Percentiles rank a stretch among this genome's conserved stretches.
These are phyloP conservation scores for Crithidia sp. DNA, from an alignment of 208 protist genomes.

Conservation along the genomic window DNA sequence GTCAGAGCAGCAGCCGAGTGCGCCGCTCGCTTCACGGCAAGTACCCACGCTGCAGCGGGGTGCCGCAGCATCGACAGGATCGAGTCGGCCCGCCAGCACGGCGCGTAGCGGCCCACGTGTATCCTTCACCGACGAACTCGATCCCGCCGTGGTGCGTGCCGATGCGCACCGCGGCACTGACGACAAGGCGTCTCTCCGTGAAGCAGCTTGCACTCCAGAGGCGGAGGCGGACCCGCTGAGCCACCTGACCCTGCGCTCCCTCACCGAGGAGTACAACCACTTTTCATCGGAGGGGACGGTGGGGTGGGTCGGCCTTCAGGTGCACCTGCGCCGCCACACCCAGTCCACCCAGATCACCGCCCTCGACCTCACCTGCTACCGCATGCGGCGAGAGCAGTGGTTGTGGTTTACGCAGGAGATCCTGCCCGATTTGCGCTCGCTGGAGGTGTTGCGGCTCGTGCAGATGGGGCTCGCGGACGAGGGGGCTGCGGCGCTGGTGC, in stretches of 20 bases:
- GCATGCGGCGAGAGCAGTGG: conserved; percentile 61
- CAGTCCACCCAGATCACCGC: conserved; percentile 38
- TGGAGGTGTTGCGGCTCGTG: conserved; percentile 53
- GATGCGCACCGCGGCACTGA: too few species aligned
- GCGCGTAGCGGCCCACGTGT: background rate
- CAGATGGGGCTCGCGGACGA: conserved; percentile 68
- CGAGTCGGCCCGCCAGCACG: background rate
- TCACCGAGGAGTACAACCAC: conserved; percentile 33
- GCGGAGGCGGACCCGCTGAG: background rate
- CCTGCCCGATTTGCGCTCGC: conserved; percentile 53
- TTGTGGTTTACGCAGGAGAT: conserved; percentile 63
- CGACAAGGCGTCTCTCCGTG: too few species aligned
- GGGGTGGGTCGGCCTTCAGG: conserved; percentile 48
- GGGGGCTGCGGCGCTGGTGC: conserved; percentile 47
- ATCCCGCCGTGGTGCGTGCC: too few species aligned
- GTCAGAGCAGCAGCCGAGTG: background rate
- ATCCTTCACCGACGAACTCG: background rate
- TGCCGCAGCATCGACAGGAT: background rate
- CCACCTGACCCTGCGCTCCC: conserved; percentile 29
- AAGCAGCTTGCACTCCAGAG: too few species aligned
- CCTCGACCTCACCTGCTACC: conserved; percentile 60
- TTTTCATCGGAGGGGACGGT: conserved; percentile 25
- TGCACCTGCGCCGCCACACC: conserved; percentile 46
- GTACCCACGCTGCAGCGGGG: background rate
- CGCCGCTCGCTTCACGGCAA: background rate